Conservation (phyloP, 163 green algal genomes). For the Volvox carteri region DNA sequence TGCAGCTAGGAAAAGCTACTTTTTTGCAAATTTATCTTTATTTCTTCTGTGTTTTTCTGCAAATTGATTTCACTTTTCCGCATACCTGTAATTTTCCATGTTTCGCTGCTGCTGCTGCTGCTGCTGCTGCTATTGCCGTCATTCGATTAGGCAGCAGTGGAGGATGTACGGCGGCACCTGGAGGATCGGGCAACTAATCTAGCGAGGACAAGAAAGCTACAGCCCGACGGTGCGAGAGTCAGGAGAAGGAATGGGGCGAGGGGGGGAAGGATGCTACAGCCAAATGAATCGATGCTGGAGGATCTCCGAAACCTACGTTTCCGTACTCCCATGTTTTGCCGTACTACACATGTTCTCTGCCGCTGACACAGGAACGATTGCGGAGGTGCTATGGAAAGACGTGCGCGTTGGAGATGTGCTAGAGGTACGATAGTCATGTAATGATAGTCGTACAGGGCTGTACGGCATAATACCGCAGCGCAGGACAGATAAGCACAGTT, state of each 20-base stretch:
- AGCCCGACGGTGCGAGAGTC: slow-evolving; percentile 16
- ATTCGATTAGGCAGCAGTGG: slow-evolving; percentile 60
- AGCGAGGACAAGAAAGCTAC: slow-evolving; percentile 59
- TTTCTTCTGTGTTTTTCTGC: neutral
- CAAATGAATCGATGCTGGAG: too few relatives aligned
- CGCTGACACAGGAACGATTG: neutral
- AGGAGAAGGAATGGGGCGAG: neutral
- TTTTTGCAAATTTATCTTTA: too few relatives aligned
- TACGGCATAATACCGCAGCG: too few relatives aligned
- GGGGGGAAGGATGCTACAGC: neutral
- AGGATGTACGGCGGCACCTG: slow-evolving; percentile 87
- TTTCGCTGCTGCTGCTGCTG: neutral
- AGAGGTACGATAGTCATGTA: slow-evolving; percentile 45
- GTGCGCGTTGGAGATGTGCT: slow-evolving; percentile 78
- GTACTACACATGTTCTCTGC: too few relatives aligned
- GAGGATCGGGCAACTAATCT: slow-evolving; percentile 87
- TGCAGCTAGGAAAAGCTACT: too few relatives aligned
- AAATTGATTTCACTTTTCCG: too few relatives aligned
- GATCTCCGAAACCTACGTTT: too few relatives aligned
- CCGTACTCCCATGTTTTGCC: too few relatives aligned
- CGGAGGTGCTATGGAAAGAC: slow-evolving; percentile 71
- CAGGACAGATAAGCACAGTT: too few relatives aligned
- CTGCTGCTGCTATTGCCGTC: neutral
- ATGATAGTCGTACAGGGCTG: too few relatives aligned
- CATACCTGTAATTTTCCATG: too few relatives aligned